phyloP scores from a whole-genome alignment of 2,329 filamentous ascomycete species.

The Neopestalotiopsis sp. region DNA sequence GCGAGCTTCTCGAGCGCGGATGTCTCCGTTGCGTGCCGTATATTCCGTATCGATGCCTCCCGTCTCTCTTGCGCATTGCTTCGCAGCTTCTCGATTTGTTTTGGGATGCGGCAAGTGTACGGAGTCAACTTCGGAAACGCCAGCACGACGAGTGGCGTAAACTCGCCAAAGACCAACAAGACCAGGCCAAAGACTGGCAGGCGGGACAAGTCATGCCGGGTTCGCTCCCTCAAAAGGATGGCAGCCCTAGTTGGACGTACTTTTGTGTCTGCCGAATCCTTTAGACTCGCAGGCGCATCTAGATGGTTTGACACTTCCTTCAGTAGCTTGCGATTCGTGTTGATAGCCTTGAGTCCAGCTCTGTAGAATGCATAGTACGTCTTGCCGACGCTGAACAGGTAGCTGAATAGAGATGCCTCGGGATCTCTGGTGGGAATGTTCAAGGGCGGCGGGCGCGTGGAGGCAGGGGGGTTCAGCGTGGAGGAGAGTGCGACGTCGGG shows the following conservation, averaged over 20 bases:
- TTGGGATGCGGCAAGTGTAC: slow-evolving; percentile 81
- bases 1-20: background rate
- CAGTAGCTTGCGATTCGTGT: slow-evolving; percentile 66
- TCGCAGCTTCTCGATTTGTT: slow-evolving; percentile 68
- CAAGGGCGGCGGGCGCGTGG: slow-evolving; percentile 76
- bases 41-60: slow-evolving; percentile 50
- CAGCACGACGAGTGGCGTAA: slow-evolving; percentile 81
- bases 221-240: slow-evolving; percentile 73
- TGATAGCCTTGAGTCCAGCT: slow-evolving; percentile 76
- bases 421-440: slow-evolving; percentile 62
- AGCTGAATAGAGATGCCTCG: slow-evolving; percentile 49
- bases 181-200: slow-evolving; percentile 80
- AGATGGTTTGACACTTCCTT: slow-evolving; percentile 44
- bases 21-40: slow-evolving; percentile 34
- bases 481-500: slow-evolving; percentile 27
- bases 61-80: slow-evolving; percentile 59
- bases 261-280: slow-evolving; percentile 49
- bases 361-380: slow-evolving; percentile 89
- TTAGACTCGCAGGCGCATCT: slow-evolving; percentile 30
- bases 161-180: slow-evolving; percentile 81
- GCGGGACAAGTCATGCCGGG: slow-evolving; percentile 74
- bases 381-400: slow-evolving; percentile 70
- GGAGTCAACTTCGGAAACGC: slow-evolving; percentile 76
- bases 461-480: slow-evolving; percentile 72
- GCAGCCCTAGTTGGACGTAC: slow-evolving; percentile 64